These are phyloP conservation scores for Quercus cerris DNA, from an alignment of 306 rosid species.

Conservation along the genomic window DNA sequence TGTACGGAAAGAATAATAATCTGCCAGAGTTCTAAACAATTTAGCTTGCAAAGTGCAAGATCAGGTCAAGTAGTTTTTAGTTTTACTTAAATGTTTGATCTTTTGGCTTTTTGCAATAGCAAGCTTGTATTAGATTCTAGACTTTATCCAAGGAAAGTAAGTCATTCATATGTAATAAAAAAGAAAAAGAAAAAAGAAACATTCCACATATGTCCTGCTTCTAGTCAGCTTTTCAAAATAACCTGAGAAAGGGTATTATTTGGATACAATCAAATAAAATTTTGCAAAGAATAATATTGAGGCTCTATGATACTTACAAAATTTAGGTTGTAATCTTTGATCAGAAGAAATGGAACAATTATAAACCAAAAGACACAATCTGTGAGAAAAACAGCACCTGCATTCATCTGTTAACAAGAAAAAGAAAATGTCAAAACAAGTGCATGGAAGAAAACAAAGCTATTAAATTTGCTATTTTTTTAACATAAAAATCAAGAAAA, in stretches of 20 bases:
- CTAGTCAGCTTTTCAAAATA: neutral
- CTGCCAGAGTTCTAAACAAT: neutral
- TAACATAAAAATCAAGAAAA: neutral
- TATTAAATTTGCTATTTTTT: neutral
- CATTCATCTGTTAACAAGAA: constrained; percentile 71
- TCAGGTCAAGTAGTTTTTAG: neutral
- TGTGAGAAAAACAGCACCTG: constrained; percentile 91
- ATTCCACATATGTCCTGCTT: neutral
- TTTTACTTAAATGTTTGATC: neutral
- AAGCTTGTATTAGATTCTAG: neutral
- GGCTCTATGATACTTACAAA: constrained; percentile 55
- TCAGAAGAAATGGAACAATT: constrained; percentile 75
- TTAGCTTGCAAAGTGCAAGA: neutral
- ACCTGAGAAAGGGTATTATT: neutral
- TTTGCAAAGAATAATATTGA: neutral
- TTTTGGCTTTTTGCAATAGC: neutral
- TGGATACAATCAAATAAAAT: neutral
- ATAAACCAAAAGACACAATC: constrained; percentile 93
- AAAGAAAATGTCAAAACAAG: constrained; percentile 5
- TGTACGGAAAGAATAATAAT: neutral
- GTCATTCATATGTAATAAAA: neutral
- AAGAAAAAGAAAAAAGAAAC: neutral
- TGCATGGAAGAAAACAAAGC: constrained; percentile 1
- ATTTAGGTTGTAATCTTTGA: constrained; percentile 72
- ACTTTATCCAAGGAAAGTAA: neutral